Conservation (phyloP, 2,329 filamentous ascomycete genomes). For the Diaporthe vexans region DNA sequence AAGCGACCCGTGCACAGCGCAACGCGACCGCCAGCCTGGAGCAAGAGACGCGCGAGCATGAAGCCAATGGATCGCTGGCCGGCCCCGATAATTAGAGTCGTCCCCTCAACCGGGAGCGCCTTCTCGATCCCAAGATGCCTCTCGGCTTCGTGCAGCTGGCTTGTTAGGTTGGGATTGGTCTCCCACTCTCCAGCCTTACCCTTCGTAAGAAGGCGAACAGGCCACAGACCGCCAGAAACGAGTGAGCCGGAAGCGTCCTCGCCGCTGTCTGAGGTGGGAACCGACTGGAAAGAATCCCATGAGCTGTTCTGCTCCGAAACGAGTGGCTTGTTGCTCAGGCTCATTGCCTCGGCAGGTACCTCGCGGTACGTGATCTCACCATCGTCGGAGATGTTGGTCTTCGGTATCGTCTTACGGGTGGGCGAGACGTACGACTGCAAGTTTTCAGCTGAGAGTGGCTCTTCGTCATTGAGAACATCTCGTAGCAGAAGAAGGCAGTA, state of each 20-base stretch:
- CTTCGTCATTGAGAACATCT: neutral
- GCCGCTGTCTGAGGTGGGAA: neutral
- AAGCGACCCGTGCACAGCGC: conserved; percentile 98
- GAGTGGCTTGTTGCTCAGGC: neutral
- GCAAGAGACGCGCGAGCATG: conserved; percentile 93
- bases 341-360: neutral
- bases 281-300: neutral
- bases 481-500: neutral
- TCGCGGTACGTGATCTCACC: neutral
- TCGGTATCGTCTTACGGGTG: neutral
- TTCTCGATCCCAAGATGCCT: neutral
- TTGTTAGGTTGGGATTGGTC: neutral
- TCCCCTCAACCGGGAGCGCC: neutral
- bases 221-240: neutral
- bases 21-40: conserved; percentile 96
- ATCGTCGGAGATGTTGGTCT: neutral
- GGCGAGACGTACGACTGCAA: conserved; percentile 2
- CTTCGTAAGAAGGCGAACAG: conserved; percentile 4
- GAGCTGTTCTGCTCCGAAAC: conserved; percentile 10
- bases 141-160: conserved; percentile 10
- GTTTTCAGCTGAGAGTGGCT: neutral
- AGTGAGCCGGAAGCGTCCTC: neutral
- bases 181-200: neutral
- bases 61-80: conserved; percentile 98
- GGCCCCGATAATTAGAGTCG: conserved; percentile 92